Conservation (phyloP, 352 stramenopile species). For the Phytophthora parvispora region DNA sequence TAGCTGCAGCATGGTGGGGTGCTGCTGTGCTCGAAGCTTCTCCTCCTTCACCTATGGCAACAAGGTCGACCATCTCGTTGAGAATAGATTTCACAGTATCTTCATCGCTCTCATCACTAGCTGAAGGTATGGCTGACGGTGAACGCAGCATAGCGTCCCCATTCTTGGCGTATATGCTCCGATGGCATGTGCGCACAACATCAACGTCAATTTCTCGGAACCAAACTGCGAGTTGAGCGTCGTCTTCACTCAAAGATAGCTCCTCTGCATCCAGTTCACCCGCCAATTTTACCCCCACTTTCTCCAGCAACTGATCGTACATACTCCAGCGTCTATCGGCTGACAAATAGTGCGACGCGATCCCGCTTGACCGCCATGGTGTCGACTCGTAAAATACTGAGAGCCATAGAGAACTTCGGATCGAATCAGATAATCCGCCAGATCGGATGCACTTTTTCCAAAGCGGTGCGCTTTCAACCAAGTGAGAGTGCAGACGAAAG, state of each 20-base stretch:
- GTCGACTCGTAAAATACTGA: slow-evolving; percentile 68
- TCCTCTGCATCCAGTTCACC: slow-evolving; percentile 28
- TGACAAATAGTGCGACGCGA: slow-evolving; percentile 56
- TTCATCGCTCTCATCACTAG: slow-evolving; percentile 13
- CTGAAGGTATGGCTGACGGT: neutral
- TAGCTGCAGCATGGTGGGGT: neutral
- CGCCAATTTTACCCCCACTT: slow-evolving; percentile 54
- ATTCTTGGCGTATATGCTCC: slow-evolving; percentile 55
- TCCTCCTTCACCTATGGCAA: slow-evolving; percentile 12
- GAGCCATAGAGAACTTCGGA: slow-evolving; percentile 76
- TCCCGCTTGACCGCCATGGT: slow-evolving; percentile 51
- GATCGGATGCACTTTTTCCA: slow-evolving; percentile 84
- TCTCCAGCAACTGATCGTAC: slow-evolving; percentile 77
- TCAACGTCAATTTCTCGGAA: slow-evolving; percentile 88
- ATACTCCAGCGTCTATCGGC: slow-evolving; percentile 54
- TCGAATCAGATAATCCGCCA: slow-evolving; percentile 49
- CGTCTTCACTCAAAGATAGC: slow-evolving; percentile 44
- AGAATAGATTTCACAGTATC: slow-evolving; percentile 25
- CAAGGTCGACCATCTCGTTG: slow-evolving; percentile 26
- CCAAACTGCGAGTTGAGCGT: slow-evolving; percentile 68
- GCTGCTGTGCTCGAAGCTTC: neutral
- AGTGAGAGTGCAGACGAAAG: slow-evolving; percentile 43
- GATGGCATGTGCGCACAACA: slow-evolving; percentile 79
- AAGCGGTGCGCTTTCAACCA: slow-evolving; percentile 57
- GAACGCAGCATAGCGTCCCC: slow-evolving; percentile 16